Evolutionary conservation across 2,329 filamentous ascomycete species (phyloP), one percentile per base, ranked within the genome.

Genomic region (Xylariaceae sp.): DNA sequence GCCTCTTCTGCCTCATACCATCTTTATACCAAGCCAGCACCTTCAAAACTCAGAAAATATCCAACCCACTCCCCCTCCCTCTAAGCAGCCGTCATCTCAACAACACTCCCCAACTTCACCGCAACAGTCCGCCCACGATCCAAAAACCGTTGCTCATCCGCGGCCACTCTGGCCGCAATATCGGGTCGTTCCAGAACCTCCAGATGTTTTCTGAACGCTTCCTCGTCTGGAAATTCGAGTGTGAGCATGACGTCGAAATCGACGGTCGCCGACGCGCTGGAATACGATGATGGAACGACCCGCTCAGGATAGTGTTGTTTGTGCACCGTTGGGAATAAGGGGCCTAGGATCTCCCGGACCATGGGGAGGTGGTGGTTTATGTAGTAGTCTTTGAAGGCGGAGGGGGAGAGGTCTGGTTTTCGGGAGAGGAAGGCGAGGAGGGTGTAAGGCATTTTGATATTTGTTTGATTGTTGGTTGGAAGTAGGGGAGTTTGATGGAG

Each of bases 311-410:
- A 67, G 8, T 51, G 59, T 17, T 61, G 59, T 1, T 44, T 62
- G 53, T 66, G 63, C 4, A 17, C 50, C 1, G 57, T 5, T 6
- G 64, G 60, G 53, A 63, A 62, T 8, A 51, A 50, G 15, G 35
- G 7, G 2, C 66, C 66, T 2, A 51, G 45, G 5, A 67, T 51
- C 47, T 63, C 15, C 10, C 55, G 59, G 7, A 62, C 15, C 15
- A 62, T n/a, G 8, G 59, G 56, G 10, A 68, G 30, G 51, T 68
- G 66, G 1, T 45, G 48, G 17, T 9, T 13, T 1, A 53, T 51
- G 50, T 68, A 68, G 44, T 63, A 62, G 4, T 52, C 13, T 13
- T 57, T 60, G 53, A 68, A 68, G 11, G 62, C 44, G 17, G 57
- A 51, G 3, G 63, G 62, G 1, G 64, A 59, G 10, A 59, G 48